Evolutionary conservation across 768 basidiomycete genomes (phyloP).

Genomic region (Stropharia rugosoannulata): DNA sequence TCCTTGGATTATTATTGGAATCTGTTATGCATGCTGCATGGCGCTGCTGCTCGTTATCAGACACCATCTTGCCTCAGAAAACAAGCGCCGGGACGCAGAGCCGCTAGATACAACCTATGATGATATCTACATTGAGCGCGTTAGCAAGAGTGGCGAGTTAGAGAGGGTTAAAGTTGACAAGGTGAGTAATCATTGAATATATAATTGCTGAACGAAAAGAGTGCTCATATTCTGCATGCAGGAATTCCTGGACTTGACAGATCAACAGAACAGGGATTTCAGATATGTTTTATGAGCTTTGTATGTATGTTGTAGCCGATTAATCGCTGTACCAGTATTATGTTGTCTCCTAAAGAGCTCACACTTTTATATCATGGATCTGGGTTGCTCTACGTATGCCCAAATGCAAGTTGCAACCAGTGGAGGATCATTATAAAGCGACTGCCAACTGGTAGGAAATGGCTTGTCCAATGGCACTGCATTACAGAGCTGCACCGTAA

Average conservation of each 20-base stretch:
- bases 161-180: constrained; percentile 64
- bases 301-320: not conserved
- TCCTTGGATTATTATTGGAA: constrained; percentile 76
- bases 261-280: constrained; percentile 70
- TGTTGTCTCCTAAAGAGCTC: too few relatives aligned
- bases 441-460: too few relatives aligned
- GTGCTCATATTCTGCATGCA: constrained; percentile 22
- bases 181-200: constrained; percentile 36
- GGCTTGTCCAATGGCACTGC: too few relatives aligned
- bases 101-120: constrained; percentile 53
- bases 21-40: constrained; percentile 59
- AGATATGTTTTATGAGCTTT: constrained; percentile 58
- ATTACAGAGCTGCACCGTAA: too few relatives aligned
- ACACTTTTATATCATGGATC: too few relatives aligned
- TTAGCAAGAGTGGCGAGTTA: constrained; percentile 47
- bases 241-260: constrained; percentile 76
- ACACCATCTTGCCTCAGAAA: constrained; percentile 54
- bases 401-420: too few relatives aligned
- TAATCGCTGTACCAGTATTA: not conserved
- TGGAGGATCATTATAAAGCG: too few relatives aligned
- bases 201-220: not conserved
- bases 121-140: constrained; percentile 57
- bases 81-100: constrained; percentile 61
- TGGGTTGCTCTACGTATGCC: too few relatives aligned
- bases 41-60: constrained; percentile 48